Evolutionary conservation across 176 grass and related monocot species (phyloP), one percentile per base, ranked within the genome.

Genomic region (Cocos nucifera): DNA sequence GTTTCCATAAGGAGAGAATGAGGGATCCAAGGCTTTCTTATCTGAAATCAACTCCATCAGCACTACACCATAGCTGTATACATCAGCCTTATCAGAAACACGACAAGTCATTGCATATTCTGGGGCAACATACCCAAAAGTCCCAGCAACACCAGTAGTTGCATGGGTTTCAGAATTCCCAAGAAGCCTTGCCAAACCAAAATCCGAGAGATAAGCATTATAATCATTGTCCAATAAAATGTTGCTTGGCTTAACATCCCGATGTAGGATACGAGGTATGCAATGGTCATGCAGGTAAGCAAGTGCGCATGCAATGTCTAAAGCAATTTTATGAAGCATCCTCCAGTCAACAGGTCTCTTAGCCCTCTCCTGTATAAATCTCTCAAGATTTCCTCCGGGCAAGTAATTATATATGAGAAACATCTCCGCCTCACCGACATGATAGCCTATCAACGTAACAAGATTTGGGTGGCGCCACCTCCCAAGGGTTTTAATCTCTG

Each of bases 121-220:
- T 22, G 90, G 90, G 78, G 90, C 90, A 58, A 95, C 90, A 76
- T 95, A 95, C 58, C 90, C 90, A 79, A 95, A 95, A 48, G 90
- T 95, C 56, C 90, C 90, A 51, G 90, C 90, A 44, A 95, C 90
- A 73, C 90, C 90, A 54, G 90, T 95, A 29, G 90, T 95, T 56
- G 90, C 90, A 59, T 95, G 90, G 56, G 90, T 95, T 89, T 95
- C 90, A 28, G 90, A 95, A 78, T 90, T 95, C 22, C 90, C 90
- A 70, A 95, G 77, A 32, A 95, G 80, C 55, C 90, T 86, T 61
- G 90, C 86, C 79, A 95, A 74, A 56, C 86, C 90, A 48, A 95
- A 95, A 76, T 95, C 90, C 0, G 90, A 95, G 53, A 95, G 80
- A 76, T 90, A 95, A 15, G 86, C 90, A 82, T 79, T 87, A 64